Evolutionary conservation across 768 basidiomycete genomes (phyloP), one percentile per base, ranked within the genome.

Genomic region (Arthromyces matolae): DNA sequence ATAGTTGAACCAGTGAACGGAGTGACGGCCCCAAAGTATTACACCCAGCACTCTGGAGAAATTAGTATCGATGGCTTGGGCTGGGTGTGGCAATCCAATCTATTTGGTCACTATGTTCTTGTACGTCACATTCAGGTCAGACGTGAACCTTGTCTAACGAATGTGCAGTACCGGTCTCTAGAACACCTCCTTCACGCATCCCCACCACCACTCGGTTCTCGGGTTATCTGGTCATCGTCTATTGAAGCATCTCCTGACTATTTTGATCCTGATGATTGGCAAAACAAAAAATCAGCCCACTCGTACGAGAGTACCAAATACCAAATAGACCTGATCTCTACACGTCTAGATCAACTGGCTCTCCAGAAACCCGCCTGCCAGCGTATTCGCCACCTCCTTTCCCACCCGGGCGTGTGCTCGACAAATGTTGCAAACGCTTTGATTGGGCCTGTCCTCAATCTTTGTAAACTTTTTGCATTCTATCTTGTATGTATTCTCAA

Each of bases 201-300:
- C 18, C 64, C 69, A 4, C 69, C 61, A 20, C 60, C 64, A 3
- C 61, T 68, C 3, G 73, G 75, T 23, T 69, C 81, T 2, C 78
- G 89, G 27, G 79, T 92, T 5, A 64, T 92, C 12, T 93, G 91
- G 91, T 81, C 80, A 50, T 86, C 89, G 4, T 91, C 89, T 5
- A 58, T 85, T 6, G 84, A 85, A 64, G 76, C 82, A 0, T 69
- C 66, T 6, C 75, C 81, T 0, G 54, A 64, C 14, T 77, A 65
- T 50, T 87, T 81, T 53, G 75, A 84, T 46, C 60, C 72, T 0
- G 72, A 77, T 23, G 90, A 93, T 63, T 85, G 83, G 81, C 90
- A 93, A 58, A 71, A 86, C 31, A 64, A 75, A 35, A 71, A 77
- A 38, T 80, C 82, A 7, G 60, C 64, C 16, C 74, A 79, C 48